Percentiles rank a stretch among this genome's conserved stretches.
These are phyloP conservation scores for Colletotrichum orbiculare DNA, from an alignment of 2,329 filamentous ascomycete genomes.

Conservation along the genomic window DNA sequence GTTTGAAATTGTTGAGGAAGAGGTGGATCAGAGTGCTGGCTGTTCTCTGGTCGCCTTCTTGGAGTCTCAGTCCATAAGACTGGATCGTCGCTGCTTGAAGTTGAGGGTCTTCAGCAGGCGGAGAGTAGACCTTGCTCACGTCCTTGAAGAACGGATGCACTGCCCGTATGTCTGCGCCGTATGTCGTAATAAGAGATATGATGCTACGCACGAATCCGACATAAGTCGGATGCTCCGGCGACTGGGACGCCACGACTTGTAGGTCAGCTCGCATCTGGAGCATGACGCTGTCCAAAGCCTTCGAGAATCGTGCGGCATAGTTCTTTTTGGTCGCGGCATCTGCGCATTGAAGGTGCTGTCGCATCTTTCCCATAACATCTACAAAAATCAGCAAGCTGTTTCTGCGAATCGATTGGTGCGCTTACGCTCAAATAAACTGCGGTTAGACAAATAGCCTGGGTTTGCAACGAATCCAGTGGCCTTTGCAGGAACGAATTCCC, in stretches of 20 bases:
- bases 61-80: conserved; percentile 65
- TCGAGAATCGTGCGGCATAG: conserved; percentile 54
- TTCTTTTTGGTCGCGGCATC: conserved; percentile 48
- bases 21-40: conserved; percentile 65
- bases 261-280: conserved; percentile 65
- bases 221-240: conserved; percentile 56
- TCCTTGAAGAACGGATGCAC: conserved; percentile 68
- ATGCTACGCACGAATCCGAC: conserved; percentile 64
- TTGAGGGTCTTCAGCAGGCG: conserved; percentile 65
- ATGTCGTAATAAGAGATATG: conserved; percentile 64
- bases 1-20: conserved; percentile 67
- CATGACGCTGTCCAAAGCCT: conserved; percentile 60
- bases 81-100: conserved; percentile 66
- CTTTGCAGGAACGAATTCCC: conserved; percentile 56
- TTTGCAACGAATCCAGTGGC: conserved; percentile 48
- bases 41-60: conserved; percentile 61
- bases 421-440: conserved; percentile 60
- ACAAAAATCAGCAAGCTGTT: conserved; percentile 3
- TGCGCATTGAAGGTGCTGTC: conserved; percentile 56
- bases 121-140: conserved; percentile 66
- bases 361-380: conserved; percentile 61
- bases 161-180: conserved; percentile 63
- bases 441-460: conserved; percentile 61
- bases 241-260: conserved; percentile 47
- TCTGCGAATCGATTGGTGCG: neutral